Conservation (phyloP, 305 asterid species). For the Solanum hybrid region DNA sequence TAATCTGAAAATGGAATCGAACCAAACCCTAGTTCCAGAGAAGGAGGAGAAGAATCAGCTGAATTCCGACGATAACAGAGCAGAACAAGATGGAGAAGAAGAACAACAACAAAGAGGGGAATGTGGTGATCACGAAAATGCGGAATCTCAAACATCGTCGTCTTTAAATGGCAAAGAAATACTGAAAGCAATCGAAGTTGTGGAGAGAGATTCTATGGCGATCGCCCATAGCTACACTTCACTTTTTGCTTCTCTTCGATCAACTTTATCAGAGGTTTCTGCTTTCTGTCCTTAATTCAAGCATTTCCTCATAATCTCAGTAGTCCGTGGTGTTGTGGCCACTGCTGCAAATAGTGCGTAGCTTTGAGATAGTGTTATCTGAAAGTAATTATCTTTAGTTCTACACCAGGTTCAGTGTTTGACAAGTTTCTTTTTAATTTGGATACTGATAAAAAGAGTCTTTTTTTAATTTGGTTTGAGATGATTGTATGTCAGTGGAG, state of each 20-base stretch:
- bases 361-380: neutral
- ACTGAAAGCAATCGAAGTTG: conserved; percentile 58
- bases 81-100: neutral
- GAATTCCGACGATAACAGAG: neutral
- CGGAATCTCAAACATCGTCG: neutral
- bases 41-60: neutral
- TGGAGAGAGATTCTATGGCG: conserved; percentile 76
- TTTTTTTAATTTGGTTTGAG: neutral
- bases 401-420: neutral
- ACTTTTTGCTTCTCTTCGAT: conserved; percentile 73
- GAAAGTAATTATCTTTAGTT: neutral
- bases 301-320: neutral
- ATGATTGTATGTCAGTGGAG: neutral
- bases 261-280: conserved; percentile 57
- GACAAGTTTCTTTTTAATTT: neutral
- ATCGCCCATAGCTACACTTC: conserved; percentile 73
- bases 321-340: neutral
- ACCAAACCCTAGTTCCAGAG: neutral
- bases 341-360: neutral
- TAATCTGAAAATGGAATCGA: neutral
- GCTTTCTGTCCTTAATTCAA: neutral
- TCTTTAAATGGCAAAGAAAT: conserved; percentile 39
- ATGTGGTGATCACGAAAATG: neutral
- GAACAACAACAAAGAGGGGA: neutral
- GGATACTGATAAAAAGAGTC: neutral